phyloP scores from a whole-genome alignment of 108 stramenopile genomes.

The Pseudonitzschia pungens region DNA sequence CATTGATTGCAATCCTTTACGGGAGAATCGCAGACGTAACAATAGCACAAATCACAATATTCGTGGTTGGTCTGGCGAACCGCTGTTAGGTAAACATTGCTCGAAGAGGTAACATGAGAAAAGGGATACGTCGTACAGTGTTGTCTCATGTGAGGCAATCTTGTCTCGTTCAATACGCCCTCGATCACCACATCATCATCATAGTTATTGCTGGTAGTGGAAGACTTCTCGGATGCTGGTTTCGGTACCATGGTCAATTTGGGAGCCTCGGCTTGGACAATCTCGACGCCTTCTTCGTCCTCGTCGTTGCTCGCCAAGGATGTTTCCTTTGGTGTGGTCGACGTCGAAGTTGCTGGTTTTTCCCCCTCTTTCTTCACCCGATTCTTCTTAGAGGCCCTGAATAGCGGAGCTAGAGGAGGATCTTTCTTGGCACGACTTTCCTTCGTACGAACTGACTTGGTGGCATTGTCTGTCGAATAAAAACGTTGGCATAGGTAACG shows the following conservation, averaged over 20 bases:
- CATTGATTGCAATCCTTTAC: slow-evolving; percentile 25
- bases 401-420: too few species aligned
- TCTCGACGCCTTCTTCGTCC: too few species aligned
- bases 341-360: not conserved
- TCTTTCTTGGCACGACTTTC: too few species aligned
- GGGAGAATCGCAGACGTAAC: slow-evolving; percentile 38
- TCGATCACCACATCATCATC: slow-evolving; percentile 38
- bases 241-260: slow-evolving; percentile 30
- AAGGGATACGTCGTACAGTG: slow-evolving; percentile 38
- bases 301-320: not conserved
- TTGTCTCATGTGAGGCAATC: slow-evolving; percentile 39
- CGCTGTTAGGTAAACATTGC: not conserved
- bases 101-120: not conserved
- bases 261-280: slow-evolving; percentile 21
- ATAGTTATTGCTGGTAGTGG: not conserved
- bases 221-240: not conserved
- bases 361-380: slow-evolving; percentile 2
- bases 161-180: slow-evolving; percentile 22
- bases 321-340: not conserved
- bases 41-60: slow-evolving; percentile 42
- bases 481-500: too few species aligned
- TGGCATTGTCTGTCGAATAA: too few species aligned
- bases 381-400: not conserved
- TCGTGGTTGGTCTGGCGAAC: slow-evolving; percentile 12
- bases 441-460: too few species aligned